Conservation (phyloP, 1,284 basidiomycete species). For the Takashimella koratensis region DNA sequence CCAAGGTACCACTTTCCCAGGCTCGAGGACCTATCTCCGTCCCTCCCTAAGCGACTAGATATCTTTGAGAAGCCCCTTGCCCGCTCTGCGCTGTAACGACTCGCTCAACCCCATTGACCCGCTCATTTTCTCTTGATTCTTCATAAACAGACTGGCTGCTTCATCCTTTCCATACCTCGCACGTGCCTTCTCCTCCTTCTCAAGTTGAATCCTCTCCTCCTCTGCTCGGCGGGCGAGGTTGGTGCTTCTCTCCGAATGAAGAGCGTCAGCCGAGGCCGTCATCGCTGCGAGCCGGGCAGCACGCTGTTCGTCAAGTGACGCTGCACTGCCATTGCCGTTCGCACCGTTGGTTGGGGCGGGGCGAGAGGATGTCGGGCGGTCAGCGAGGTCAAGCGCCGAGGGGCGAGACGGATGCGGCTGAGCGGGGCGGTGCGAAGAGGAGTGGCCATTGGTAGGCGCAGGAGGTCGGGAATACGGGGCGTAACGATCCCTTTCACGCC, state of each 20-base stretch:
- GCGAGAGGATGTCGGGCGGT: constrained; percentile 22
- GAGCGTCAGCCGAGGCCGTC: constrained; percentile 63
- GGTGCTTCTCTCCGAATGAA: constrained; percentile 46
- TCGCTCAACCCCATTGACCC: constrained; percentile 41
- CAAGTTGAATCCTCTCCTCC: constrained; percentile 31
- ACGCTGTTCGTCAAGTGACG: constrained; percentile 57
- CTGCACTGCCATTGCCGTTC: constrained; percentile 1
- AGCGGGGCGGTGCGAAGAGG: constrained; percentile 7
- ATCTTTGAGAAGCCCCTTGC: constrained; percentile 43
- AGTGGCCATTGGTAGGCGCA: background rate
- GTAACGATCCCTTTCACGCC: background rate
- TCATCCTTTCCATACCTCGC: constrained; percentile 40
- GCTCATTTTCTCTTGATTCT: constrained; percentile 37
- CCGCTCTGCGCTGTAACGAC: constrained; percentile 39
- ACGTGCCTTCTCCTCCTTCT: constrained; percentile 34
- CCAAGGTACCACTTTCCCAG: too few species aligned
- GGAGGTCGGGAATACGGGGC: too few species aligned
- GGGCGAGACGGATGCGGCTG: constrained; percentile 8
- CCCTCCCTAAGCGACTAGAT: too few species aligned
- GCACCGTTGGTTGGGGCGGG: constrained; percentile 7
- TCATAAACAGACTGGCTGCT: constrained; percentile 43
- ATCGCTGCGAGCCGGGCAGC: constrained; percentile 82
- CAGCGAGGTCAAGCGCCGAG: constrained; percentile 27
- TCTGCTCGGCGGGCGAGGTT: constrained; percentile 34
- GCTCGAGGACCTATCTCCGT: too few species aligned